phyloP scores from a whole-genome alignment of 768 basidiomycete genomes.

The Termitomyces sp. region DNA sequence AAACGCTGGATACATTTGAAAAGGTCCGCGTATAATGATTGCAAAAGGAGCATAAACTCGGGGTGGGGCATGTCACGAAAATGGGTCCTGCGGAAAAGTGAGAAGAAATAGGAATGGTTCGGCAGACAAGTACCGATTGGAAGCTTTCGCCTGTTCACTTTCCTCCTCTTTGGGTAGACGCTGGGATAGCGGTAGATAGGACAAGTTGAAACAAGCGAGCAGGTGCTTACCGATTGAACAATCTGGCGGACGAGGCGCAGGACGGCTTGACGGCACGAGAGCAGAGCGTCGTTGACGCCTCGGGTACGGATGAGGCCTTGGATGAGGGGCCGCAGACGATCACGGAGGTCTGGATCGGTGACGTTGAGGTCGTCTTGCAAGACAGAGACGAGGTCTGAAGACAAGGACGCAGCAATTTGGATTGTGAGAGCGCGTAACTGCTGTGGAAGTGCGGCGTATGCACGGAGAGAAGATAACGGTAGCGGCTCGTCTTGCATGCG shows the following conservation, averaged over 20 bases:
- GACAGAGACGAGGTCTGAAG: constrained; percentile 70
- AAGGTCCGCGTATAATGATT: constrained; percentile 53
- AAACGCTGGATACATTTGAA: constrained; percentile 65
- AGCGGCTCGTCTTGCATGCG: no score
- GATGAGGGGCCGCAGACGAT: constrained; percentile 66
- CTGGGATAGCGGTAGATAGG: background rate
- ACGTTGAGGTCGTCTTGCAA: constrained; percentile 59
- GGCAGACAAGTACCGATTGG: background rate
- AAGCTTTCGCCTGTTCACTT: background rate
- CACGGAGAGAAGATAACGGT: constrained; percentile 65
- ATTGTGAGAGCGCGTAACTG: constrained; percentile 67
- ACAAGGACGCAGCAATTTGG: constrained; percentile 73
- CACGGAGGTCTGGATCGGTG: constrained; percentile 43
- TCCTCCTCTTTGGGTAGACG: constrained; percentile 27
- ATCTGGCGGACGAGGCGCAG: constrained; percentile 53
- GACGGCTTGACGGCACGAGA: constrained; percentile 68
- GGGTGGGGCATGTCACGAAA: constrained; percentile 63
- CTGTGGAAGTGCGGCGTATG: constrained; percentile 70
- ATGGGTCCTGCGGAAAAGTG: constrained; percentile 41
- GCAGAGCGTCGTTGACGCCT: constrained; percentile 61
- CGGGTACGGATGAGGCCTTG: constrained; percentile 72
- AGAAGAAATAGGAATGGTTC: constrained; percentile 8
- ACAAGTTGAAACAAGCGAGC: constrained; percentile 5
- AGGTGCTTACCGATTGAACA: constrained; percentile 49
- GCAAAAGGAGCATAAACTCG: constrained; percentile 62